Percentiles rank a stretch among this genome's conserved stretches.
These are phyloP conservation scores for Sordaria brevicollis DNA, from an alignment of 495 filamentous ascomycete genomes.

Conservation along the genomic window DNA sequence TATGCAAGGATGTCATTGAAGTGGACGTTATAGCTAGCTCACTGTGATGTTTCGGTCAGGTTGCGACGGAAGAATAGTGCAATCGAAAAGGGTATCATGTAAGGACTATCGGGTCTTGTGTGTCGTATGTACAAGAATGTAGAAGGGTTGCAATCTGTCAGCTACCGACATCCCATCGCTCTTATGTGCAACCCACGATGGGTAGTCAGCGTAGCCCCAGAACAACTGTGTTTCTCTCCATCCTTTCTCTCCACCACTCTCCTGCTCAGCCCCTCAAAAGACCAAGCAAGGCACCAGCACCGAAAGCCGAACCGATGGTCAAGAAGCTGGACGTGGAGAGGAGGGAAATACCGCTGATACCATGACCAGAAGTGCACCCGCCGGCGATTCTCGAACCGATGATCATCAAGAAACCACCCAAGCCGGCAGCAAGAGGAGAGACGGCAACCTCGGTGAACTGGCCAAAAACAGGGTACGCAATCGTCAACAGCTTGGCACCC, in stretches of 20 bases:
- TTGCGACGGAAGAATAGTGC: neutral
- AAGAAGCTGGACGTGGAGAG: constrained; percentile 42
- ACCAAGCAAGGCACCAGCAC: constrained; percentile 25
- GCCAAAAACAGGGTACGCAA: constrained; percentile 16
- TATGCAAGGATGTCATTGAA: neutral
- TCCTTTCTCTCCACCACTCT: neutral
- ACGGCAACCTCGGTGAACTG: constrained; percentile 11
- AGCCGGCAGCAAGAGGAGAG: constrained; percentile 21
- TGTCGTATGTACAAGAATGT: neutral
- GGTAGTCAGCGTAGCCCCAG: neutral
- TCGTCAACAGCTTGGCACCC: constrained; percentile 27
- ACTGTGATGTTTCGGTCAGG: neutral
- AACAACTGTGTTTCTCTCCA: neutral
- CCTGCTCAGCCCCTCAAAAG: constrained; percentile 6
- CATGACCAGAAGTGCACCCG: constrained; percentile 51
- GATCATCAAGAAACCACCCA: constrained; percentile 41
- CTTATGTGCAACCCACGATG: neutral
- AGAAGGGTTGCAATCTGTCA: neutral
- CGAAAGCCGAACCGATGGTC: constrained; percentile 40
- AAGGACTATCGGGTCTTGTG: neutral
- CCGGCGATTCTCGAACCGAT: constrained; percentile 44
- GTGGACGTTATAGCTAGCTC: neutral
- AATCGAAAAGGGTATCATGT: neutral
- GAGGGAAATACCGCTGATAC: constrained; percentile 44
- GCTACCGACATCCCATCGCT: neutral